Conservation (phyloP, 306 rosid genomes). For the Cyamopsis tetragonoloba region DNA sequence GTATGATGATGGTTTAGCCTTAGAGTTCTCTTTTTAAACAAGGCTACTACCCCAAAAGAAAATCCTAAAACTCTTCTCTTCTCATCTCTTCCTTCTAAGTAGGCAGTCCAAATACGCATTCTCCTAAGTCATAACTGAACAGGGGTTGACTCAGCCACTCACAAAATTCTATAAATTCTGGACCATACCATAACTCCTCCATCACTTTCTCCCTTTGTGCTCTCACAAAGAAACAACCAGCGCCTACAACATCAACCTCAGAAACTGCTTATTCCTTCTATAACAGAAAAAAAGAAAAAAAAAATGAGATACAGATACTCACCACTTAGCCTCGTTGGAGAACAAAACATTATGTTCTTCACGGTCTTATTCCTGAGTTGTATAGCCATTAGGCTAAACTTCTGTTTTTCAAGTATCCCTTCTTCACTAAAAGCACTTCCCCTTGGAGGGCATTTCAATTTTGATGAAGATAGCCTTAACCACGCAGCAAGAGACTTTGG, state of each 20-base stretch:
- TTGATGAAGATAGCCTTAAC: conserved; percentile 52
- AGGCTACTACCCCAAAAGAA: conserved; percentile 40
- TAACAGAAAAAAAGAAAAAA: conserved; percentile 10
- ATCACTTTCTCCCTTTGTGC: conserved; percentile 34
- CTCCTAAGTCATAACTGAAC: conserved; percentile 32
- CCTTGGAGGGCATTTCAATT: conserved; percentile 61
- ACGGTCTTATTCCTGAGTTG: conserved; percentile 54
- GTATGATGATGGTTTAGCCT: conserved; percentile 50
- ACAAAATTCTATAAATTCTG: conserved; percentile 61
- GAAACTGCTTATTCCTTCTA: conserved; percentile 40
- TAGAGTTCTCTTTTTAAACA: conserved; percentile 39
- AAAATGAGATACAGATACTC: conserved; percentile 48
- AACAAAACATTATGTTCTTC: conserved; percentile 44
- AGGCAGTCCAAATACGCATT: conserved; percentile 81
- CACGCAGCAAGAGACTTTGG: conserved; percentile 85
- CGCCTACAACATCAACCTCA: conserved; percentile 24
- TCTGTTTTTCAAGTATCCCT: conserved; percentile 45
- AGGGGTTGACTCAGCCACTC: conserved; percentile 79
- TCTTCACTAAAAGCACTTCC: conserved; percentile 54
- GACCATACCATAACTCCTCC: conserved; percentile 42
- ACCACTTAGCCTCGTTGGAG: conserved; percentile 32
- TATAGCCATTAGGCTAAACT: conserved; percentile 41
- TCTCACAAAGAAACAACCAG: conserved; percentile 28
- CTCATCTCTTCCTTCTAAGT: conserved; percentile 62
- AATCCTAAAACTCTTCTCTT: conserved; percentile 56